Base-by-base conservation (phyloP, 768 basidiomycete species). In the Collybia sordida region DNA sequence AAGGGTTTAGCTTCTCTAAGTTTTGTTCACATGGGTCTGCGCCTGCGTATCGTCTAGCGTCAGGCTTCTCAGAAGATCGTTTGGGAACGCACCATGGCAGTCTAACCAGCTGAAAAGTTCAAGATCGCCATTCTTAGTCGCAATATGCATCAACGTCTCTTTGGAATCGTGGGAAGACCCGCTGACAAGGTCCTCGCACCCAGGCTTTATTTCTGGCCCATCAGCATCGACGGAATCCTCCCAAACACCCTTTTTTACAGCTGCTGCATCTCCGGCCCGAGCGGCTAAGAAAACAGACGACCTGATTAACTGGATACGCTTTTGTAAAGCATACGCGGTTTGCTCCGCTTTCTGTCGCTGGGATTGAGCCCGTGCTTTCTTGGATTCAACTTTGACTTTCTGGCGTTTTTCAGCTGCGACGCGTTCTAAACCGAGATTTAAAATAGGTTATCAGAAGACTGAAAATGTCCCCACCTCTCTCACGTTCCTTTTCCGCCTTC, bases 1-100 rank as follows among this genome's bases (percentile, higher is more conserved):
- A 83, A 2, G 85, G 77, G 3, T 87, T 86, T 42, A 77, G 69
- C 19, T 78, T 78, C 43, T 71, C 55, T 0, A 72, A 75, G 64
- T 90, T 76, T 45, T 80, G 77, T 61, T 90, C 89, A 52, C 89
- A 88, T 17, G 80, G 72, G 54, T 89, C 85, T 42, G 86, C 87
- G 67, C 81, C 89, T 90, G 59, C 24, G 52, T 42, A 42, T 31
- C 53, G 38, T 46, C 55, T 39, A 56, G 50, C 52, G 34, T 52
- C 11, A 31, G 9, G 11, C 9, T 31, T 38, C 53, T 57, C 46
- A 54, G 50, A 52, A 44, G 41, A 15, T 22, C 22, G 14, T 48
- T 49, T 56, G 55, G 41, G 47, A 44, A 66, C 82, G 57, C 58
- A 89, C 89, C 81, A 62, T 90, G 88, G 4, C 78, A 72, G 65